phyloP scores from a whole-genome alignment of 169 alveolate genomes.

The Theileria orientalis region DNA sequence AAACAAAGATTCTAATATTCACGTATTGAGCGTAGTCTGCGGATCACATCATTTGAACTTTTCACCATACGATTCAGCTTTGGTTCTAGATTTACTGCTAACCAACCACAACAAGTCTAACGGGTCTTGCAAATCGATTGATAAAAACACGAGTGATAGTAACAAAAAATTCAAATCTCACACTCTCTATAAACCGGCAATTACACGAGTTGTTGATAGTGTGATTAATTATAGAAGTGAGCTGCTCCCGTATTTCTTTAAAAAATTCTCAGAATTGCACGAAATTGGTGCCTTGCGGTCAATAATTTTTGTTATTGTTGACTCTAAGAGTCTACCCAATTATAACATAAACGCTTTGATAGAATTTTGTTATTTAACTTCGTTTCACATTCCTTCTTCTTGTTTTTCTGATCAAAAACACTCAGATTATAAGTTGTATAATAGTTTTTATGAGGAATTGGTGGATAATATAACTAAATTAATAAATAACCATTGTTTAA shows the following conservation, averaged over 20 bases:
- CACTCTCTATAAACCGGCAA: slow-evolving; percentile 40
- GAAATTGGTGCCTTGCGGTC: slow-evolving; percentile 36
- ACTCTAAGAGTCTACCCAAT: slow-evolving; percentile 6
- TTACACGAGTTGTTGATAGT: slow-evolving; percentile 18
- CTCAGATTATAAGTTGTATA: slow-evolving; percentile 4
- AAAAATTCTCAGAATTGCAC: slow-evolving; percentile 50
- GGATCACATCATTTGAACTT: slow-evolving; percentile 35
- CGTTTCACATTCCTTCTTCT: slow-evolving; percentile 45
- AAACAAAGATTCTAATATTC: slow-evolving; percentile 8
- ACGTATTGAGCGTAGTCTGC: slow-evolving; percentile 33
- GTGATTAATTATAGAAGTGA: slow-evolving; percentile 29
- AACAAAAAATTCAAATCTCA: slow-evolving; percentile 14
- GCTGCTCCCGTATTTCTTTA: slow-evolving; percentile 40
- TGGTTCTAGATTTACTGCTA: slow-evolving; percentile 19
- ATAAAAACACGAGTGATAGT: slow-evolving; percentile 2
- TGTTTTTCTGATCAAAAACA: not conserved
- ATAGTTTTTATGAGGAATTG: slow-evolving; percentile 13
- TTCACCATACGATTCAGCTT: slow-evolving; percentile 63
- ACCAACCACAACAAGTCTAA: too few relatives aligned
- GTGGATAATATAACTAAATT: slow-evolving; percentile 11
- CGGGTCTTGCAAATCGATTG: not conserved
- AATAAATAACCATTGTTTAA: slow-evolving; percentile 2
- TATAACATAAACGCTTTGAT: slow-evolving; percentile 30
- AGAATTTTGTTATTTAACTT: slow-evolving; percentile 43
- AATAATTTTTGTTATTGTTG: slow-evolving; percentile 17